These are phyloP conservation scores for Schizophyllum amplum DNA, from an alignment of 1,284 basidiomycete species.

Conservation along the genomic window DNA sequence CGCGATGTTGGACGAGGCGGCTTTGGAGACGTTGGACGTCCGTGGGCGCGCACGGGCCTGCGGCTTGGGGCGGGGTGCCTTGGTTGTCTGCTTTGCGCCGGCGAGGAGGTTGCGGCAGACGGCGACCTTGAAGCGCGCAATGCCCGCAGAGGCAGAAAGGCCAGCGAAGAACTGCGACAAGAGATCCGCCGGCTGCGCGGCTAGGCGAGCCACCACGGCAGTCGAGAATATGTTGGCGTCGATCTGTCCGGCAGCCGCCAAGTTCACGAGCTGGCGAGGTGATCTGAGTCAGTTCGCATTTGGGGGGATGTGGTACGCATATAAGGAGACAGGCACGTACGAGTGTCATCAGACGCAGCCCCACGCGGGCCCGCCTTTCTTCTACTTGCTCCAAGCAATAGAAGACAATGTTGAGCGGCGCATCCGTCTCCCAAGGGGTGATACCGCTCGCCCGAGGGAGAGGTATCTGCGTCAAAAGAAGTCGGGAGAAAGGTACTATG, in stretches of 20 bases:
- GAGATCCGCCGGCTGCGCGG: conserved; percentile 28
- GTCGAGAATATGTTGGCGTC: conserved; percentile 42
- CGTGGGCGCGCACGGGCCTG: conserved; percentile 10
- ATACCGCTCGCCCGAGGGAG: conserved; percentile 34
- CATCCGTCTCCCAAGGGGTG: conserved; percentile 49
- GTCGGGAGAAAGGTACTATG: conserved; percentile 42
- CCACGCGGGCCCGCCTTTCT: conserved; percentile 31
- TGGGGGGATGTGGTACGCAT: conserved; percentile 4
- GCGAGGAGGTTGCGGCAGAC: conserved; percentile 12
- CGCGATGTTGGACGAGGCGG: conserved; percentile 4
- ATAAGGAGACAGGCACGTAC: conserved; percentile 24
- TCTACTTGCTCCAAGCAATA: conserved; percentile 40
- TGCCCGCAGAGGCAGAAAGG: conserved; percentile 38
- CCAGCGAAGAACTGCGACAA: conserved; percentile 33
- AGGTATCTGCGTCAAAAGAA: conserved; percentile 62
- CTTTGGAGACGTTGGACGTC: conserved; percentile 34
- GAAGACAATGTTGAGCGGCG: conserved; percentile 48
- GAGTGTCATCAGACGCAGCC: conserved; percentile 41
- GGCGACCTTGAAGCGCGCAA: conserved; percentile 21
- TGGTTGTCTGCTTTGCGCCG: conserved; percentile 1
- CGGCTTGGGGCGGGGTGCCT: conserved; percentile 8
- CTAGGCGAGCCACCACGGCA: conserved; percentile 36
- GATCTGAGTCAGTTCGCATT: too few species aligned
- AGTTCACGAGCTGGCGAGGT: conserved; percentile 41
- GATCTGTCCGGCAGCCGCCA: conserved; percentile 38